These are phyloP conservation scores for Neurospora tetraspora DNA, from an alignment of 495 filamentous ascomycete genomes.

Conservation along the genomic window DNA sequence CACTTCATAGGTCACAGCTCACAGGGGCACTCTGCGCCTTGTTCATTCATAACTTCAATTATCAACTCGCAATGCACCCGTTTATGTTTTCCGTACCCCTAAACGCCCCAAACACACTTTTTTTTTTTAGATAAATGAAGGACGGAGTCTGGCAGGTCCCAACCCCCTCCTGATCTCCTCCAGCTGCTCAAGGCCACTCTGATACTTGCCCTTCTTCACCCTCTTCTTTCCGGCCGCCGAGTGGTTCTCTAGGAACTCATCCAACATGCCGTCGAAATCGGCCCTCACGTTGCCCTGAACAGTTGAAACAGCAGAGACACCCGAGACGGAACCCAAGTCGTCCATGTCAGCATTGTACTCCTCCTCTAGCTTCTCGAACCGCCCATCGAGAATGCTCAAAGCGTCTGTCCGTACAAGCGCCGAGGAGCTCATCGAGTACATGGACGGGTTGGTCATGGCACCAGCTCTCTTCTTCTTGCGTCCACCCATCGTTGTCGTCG, in stretches of 20 bases:
- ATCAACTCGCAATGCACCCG: not conserved
- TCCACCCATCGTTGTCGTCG: slow-evolving; percentile 62
- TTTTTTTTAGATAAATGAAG: not conserved
- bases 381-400: slow-evolving; percentile 71
- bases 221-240: slow-evolving; percentile 68
- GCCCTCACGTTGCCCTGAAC: slow-evolving; percentile 47
- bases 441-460: slow-evolving; percentile 76
- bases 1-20: not conserved
- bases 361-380: slow-evolving; percentile 86
- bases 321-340: slow-evolving; percentile 38
- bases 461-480: slow-evolving; percentile 84
- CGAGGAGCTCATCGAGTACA: slow-evolving; percentile 95
- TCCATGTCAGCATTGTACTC: slow-evolving; percentile 70
- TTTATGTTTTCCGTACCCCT: not conserved
- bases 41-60: not conserved
- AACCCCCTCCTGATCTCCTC: slow-evolving; percentile 80
- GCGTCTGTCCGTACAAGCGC: slow-evolving; percentile 81
- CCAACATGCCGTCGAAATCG: slow-evolving; percentile 83
- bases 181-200: slow-evolving; percentile 74
- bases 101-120: not conserved
- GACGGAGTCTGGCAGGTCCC: slow-evolving; percentile 51
- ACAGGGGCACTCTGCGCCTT: not conserved
- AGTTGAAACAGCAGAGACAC: slow-evolving; percentile 38
- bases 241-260: slow-evolving; percentile 80
- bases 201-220: slow-evolving; percentile 72